These are phyloP conservation scores for Naganishia randhawae DNA, from an alignment of 768 basidiomycete genomes.

Conservation along the genomic window DNA sequence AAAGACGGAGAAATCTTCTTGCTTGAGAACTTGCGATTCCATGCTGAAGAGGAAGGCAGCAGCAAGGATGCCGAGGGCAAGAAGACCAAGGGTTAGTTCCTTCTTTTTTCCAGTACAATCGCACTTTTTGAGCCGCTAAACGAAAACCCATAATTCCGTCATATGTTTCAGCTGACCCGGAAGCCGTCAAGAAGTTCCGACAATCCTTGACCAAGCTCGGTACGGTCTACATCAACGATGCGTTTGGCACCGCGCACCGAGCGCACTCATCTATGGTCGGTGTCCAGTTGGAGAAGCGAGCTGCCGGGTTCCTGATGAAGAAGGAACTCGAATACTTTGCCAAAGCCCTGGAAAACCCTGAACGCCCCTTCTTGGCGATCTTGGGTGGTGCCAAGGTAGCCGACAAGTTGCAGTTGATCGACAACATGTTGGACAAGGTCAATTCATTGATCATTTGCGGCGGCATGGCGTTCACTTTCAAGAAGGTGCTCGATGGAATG, in stretches of 20 bases:
- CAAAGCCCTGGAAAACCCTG: conserved; percentile 90
- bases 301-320: conserved; percentile 94
- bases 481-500: conserved; percentile 80
- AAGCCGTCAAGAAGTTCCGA: conserved; percentile 75
- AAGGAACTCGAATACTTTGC: conserved; percentile 99
- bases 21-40: conserved; percentile 96
- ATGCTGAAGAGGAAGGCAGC: conserved; percentile 95
- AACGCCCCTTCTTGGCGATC: conserved; percentile 94
- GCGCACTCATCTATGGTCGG: conserved; percentile 99
- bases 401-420: conserved; percentile 97
- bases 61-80: conserved; percentile 87
- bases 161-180: conserved; percentile 59
- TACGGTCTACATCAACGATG: conserved; percentile 97
- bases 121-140: too few relatives aligned
- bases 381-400: conserved; percentile 98
- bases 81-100: conserved; percentile 71
- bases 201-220: conserved; percentile 84
- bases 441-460: conserved; percentile 93
- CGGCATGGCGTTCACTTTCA: conserved; percentile 99
- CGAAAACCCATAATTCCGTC: not conserved
- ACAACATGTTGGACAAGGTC: conserved; percentile 99
- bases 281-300: conserved; percentile 82
- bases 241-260: conserved; percentile 97
- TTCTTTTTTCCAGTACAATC: not conserved
- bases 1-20: conserved; percentile 65